Percentiles rank a stretch among this genome's conserved stretches.
Conservation (phyloP, 495 filamentous ascomycete species). For the Podospora didyma region DNA sequence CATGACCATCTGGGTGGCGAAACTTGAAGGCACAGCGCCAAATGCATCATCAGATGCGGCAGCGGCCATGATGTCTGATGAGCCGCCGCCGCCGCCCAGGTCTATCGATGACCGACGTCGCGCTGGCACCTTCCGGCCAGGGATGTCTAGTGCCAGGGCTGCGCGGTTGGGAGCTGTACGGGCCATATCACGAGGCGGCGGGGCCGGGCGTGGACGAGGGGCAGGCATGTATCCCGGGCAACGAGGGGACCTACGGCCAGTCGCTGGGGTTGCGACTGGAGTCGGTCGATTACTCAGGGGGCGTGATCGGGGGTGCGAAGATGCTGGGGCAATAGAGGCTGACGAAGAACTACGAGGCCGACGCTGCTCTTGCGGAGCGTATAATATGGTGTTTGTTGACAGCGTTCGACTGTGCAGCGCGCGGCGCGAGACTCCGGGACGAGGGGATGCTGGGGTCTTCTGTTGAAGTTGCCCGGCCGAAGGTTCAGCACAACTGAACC, state of each 20-base stretch:
- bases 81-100: slow-evolving; percentile 61
- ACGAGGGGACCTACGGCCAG: slow-evolving; percentile 47
- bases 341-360: slow-evolving; percentile 45
- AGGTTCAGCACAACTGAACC: slow-evolving; percentile 20
- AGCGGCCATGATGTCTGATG: slow-evolving; percentile 62
- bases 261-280: slow-evolving; percentile 37
- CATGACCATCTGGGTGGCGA: slow-evolving; percentile 74
- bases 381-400: slow-evolving; percentile 76
- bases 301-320: slow-evolving; percentile 20
- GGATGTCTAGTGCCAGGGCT: slow-evolving; percentile 26
- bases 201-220: slow-evolving; percentile 46
- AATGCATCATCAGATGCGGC: slow-evolving; percentile 55
- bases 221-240: slow-evolving; percentile 33
- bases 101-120: slow-evolving; percentile 54
- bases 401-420: slow-evolving; percentile 57
- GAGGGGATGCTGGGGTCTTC: slow-evolving; percentile 26
- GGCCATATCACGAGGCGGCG: slow-evolving; percentile 47
- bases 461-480: slow-evolving; percentile 18
- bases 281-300: slow-evolving; percentile 33
- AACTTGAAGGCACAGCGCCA: slow-evolving; percentile 65
- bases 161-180: slow-evolving; percentile 43
- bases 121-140: slow-evolving; percentile 9
- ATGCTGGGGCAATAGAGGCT: slow-evolving; percentile 35
- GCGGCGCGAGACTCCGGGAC: slow-evolving; percentile 26
- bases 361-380: slow-evolving; percentile 48